phyloP scores from a whole-genome alignment of 129 eudicot species.

The Pittosporum tobira region DNA sequence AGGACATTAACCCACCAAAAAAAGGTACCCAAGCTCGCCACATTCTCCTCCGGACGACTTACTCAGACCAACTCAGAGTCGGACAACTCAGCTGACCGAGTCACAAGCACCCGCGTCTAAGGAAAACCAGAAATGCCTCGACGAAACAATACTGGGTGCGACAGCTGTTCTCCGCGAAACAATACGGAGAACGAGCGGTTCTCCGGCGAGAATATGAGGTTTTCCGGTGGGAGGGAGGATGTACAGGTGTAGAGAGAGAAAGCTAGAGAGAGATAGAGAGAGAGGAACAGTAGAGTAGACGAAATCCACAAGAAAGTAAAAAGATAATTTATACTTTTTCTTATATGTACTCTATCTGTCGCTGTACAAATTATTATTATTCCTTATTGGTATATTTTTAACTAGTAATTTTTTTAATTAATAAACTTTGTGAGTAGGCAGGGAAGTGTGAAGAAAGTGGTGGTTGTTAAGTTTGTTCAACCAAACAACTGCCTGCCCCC shows the following conservation, averaged over 20 bases:
- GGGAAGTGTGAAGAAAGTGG: conserved; percentile 42
- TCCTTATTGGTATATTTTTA: conserved; percentile 14
- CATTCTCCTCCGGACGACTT: conserved; percentile 38
- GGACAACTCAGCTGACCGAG: conserved; percentile 27
- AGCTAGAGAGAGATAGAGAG: conserved; percentile 29
- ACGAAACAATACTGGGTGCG: conserved; percentile 4
- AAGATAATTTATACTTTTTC: conserved; percentile 40
- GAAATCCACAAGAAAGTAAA: conserved; percentile 41
- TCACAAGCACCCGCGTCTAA: background rate
- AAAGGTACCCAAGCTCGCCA: conserved; percentile 25
- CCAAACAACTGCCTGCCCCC: conserved; percentile 61
- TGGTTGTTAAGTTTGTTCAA: conserved; percentile 74
- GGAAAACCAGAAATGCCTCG: conserved; percentile 6
- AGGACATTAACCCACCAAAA: conserved; percentile 7
- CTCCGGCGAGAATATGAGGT: conserved; percentile 21
- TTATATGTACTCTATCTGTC: conserved; percentile 4
- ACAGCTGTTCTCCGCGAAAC: background rate
- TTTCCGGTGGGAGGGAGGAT: conserved; percentile 16
- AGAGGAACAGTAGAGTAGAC: conserved; percentile 36
- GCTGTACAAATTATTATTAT: too few relatives aligned
- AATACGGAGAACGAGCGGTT: conserved; percentile 13
- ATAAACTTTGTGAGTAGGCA: conserved; percentile 4
- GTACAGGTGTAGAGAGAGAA: conserved; percentile 22
- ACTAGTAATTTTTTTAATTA: conserved; percentile 8
- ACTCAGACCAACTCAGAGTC: conserved; percentile 34